Conservation (phyloP, 257 asterid genomes). For the Avicennia marina region DNA sequence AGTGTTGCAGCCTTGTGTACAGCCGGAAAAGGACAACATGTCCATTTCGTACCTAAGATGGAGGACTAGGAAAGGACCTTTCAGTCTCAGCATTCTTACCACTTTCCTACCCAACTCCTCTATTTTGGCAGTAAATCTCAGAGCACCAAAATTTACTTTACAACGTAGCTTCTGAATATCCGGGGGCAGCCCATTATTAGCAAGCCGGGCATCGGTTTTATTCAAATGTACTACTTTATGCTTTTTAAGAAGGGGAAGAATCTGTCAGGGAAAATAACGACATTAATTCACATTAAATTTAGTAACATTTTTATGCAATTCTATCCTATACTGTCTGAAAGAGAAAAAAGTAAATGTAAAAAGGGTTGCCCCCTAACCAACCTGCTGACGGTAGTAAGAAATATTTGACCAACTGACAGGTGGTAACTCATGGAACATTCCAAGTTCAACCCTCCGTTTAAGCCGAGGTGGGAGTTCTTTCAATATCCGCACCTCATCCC, state of each 20-base stretch:
- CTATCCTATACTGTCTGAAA: not conserved
- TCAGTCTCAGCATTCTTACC: conserved; percentile 17
- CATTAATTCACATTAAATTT: not conserved
- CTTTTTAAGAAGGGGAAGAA: conserved; percentile 25
- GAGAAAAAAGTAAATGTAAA: not conserved
- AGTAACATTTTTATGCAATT: too few relatives aligned
- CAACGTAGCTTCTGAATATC: conserved; percentile 31
- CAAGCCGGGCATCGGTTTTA: conserved; percentile 30
- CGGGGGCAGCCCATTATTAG: conserved; percentile 20
- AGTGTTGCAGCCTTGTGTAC: conserved; percentile 26
- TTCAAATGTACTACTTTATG: conserved; percentile 28
- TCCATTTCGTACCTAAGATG: conserved; percentile 38
- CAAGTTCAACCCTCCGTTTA: conserved; percentile 32
- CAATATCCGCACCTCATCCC: conserved; percentile 43
- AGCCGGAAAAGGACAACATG: conserved; percentile 31
- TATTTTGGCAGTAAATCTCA: conserved; percentile 24
- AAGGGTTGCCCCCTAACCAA: not conserved
- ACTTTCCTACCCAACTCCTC: conserved; percentile 32
- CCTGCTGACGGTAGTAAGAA: conserved; percentile 44
- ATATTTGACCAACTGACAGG: conserved; percentile 54
- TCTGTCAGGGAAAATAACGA: conserved; percentile 7
- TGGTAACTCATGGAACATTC: conserved; percentile 27
- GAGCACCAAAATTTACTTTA: conserved; percentile 24
- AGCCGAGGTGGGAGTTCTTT: conserved; percentile 42
- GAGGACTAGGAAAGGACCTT: conserved; percentile 28